Percentiles rank a stretch among this genome's conserved stretches.
These are phyloP conservation scores for Pestalotiopsis sp. DNA, from an alignment of 2,329 filamentous ascomycete species.

Conservation along the genomic window DNA sequence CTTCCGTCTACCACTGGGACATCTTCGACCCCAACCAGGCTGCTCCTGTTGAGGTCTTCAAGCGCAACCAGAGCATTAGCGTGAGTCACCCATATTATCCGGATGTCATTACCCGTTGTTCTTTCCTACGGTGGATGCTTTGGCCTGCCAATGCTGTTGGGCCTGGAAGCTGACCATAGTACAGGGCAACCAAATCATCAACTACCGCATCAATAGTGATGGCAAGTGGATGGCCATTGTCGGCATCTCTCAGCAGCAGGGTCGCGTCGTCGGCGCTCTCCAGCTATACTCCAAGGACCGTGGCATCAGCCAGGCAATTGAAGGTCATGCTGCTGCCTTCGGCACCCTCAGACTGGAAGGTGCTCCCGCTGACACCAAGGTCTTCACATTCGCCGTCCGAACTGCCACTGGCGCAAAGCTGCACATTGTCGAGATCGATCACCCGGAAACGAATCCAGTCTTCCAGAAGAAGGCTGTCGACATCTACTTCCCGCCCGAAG, in stretches of 20 bases:
- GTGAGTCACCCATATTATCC: constrained; percentile 53
- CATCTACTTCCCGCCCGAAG: constrained; percentile 96
- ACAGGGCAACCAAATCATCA: constrained; percentile 97
- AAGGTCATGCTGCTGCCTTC: constrained; percentile 95
- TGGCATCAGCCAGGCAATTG: constrained; percentile 96
- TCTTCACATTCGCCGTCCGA: constrained; percentile 96
- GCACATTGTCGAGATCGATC: constrained; percentile 97
- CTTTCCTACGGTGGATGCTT: neutral
- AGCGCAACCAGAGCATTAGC: constrained; percentile 86
- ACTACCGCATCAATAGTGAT: constrained; percentile 94
- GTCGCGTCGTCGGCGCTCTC: constrained; percentile 93
- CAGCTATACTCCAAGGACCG: constrained; percentile 96
- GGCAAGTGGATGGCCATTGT: constrained; percentile 99
- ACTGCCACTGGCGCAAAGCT: constrained; percentile 89
- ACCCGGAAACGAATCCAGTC: constrained; percentile 82
- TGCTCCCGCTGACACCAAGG: constrained; percentile 86
- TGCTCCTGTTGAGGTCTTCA: constrained; percentile 87
- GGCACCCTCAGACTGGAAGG: constrained; percentile 88
- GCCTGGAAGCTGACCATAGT: neutral
- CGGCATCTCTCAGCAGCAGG: constrained; percentile 91
- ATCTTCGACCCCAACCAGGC: constrained; percentile 84
- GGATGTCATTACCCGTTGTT: too few species aligned
- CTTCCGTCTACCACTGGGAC: constrained; percentile 95
- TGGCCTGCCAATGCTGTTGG: neutral
- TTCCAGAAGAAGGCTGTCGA: constrained; percentile 97